Percentiles rank a stretch among this genome's conserved stretches.
Evolutionary conservation across 169 alveolate genomes (phyloP).

Genomic region (Eimeria praecox): DNA sequence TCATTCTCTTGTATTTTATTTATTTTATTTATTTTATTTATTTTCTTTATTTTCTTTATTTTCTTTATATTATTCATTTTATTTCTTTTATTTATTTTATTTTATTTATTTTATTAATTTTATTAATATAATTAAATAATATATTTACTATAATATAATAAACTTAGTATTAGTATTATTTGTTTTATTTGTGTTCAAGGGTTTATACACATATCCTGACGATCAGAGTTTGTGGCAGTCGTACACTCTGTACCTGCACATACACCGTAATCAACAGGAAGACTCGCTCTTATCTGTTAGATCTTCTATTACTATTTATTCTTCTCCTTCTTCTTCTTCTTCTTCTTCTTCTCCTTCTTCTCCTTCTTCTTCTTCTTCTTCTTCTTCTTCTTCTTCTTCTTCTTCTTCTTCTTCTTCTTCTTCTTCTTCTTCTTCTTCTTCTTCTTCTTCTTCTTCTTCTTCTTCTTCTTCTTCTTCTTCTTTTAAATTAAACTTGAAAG

Average conservation of each 20-base stretch:
- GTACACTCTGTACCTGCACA: neutral
- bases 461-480: conserved; percentile 13
- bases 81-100: too few relatives aligned
- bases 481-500: too few relatives aligned
- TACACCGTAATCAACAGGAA: neutral
- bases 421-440: neutral
- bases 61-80: too few relatives aligned
- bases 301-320: neutral
- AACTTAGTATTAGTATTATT: too few relatives aligned
- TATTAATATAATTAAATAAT: too few relatives aligned
- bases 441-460: conserved; percentile 8
- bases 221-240: conserved; percentile 75
- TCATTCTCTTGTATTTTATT: too few relatives aligned
- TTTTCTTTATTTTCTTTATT: too few relatives aligned
- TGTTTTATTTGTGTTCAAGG: conserved; percentile 9
- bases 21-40: neutral
- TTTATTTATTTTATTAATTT: too few relatives aligned
- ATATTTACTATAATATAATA: too few relatives aligned
- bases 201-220: conserved; percentile 64
- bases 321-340: conserved; percentile 1
- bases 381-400: neutral
- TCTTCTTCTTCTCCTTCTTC: neutral
- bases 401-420: conserved; percentile 10
- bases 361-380: conserved; percentile 9
- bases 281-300: neutral